These are phyloP conservation scores for Cymodocea nodosa DNA, from an alignment of 116 monocot genomes.

Conservation along the genomic window DNA sequence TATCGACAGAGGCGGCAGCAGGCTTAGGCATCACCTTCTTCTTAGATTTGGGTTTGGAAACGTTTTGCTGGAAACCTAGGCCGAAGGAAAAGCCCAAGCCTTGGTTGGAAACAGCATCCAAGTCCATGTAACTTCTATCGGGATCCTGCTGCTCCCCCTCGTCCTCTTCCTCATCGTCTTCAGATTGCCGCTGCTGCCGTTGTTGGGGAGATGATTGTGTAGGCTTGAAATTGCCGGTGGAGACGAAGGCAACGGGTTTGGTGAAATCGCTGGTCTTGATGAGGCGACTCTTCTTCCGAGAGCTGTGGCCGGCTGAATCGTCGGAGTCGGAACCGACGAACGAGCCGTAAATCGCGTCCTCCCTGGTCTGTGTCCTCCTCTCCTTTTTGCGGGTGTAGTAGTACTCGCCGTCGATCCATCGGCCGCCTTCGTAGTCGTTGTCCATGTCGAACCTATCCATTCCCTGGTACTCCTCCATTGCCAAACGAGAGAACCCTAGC, in stretches of 20 bases:
- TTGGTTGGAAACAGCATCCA: not conserved
- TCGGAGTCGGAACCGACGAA: constrained; percentile 45
- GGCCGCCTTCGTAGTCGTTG: constrained; percentile 70
- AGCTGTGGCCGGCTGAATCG: constrained; percentile 27
- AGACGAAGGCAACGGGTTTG: constrained; percentile 77
- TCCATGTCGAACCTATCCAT: constrained; percentile 70
- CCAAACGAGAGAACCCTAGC: too few relatives aligned
- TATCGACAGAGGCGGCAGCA: not conserved
- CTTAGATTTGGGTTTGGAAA: not conserved
- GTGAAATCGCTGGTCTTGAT: constrained; percentile 31
- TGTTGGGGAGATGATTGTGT: constrained; percentile 18
- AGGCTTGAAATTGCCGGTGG: constrained; percentile 65
- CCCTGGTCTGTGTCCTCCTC: constrained; percentile 43
- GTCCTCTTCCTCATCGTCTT: constrained; percentile 12
- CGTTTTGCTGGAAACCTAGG: constrained; percentile 22
- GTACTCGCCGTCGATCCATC: constrained; percentile 72
- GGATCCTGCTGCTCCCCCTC: not conserved
- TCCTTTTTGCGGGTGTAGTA: constrained; percentile 56
- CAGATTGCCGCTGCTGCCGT: not conserved
- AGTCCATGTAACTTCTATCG: constrained; percentile 1
- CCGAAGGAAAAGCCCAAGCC: constrained; percentile 41
- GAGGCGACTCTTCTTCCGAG: constrained; percentile 43
- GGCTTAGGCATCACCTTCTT: not conserved
- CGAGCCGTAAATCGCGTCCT: constrained; percentile 64
- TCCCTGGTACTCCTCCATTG: constrained; percentile 53